Conservation (phyloP, 805 yeast species). For the Hermanozyma aechmeae region DNA sequence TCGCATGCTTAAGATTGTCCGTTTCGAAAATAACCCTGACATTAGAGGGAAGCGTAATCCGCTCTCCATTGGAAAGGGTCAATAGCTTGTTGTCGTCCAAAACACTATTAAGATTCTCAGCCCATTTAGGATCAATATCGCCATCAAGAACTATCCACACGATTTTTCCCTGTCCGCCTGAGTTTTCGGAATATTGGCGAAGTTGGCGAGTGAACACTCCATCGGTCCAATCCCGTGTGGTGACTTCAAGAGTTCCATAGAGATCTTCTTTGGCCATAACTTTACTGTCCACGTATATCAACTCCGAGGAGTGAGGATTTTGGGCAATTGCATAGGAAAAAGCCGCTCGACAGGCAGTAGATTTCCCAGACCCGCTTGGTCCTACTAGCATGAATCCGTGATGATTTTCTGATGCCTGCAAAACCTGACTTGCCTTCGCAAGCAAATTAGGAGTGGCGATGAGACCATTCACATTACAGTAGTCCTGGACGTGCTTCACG, state of each 20-base stretch:
- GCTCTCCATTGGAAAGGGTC: conserved; percentile 86
- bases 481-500: conserved; percentile 10
- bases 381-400: conserved; percentile 84
- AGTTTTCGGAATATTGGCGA: conserved; percentile 45
- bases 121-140: conserved; percentile 91
- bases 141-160: conserved; percentile 88
- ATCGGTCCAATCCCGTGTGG: conserved; percentile 89
- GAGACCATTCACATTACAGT: conserved; percentile 23
- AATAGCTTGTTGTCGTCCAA: conserved; percentile 77
- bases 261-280: conserved; percentile 56
- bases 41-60: conserved; percentile 57
- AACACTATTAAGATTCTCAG: conserved; percentile 82
- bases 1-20: conserved; percentile 53
- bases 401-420: conserved; percentile 50
- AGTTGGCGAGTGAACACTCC: conserved; percentile 69
- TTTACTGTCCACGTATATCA: conserved; percentile 84
- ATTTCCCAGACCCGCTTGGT: conserved; percentile 64
- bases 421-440: conserved; percentile 50
- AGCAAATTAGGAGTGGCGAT: conserved; percentile 34
- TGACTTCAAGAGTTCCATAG: conserved; percentile 61
- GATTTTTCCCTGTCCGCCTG: conserved; percentile 46
- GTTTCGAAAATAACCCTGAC: conserved; percentile 72
- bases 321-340: too few species aligned
- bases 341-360: too few species aligned
- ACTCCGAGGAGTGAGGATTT: too few species aligned